Conservation (phyloP, 257 asterid species). For the Gynochthodes officinalis region DNA sequence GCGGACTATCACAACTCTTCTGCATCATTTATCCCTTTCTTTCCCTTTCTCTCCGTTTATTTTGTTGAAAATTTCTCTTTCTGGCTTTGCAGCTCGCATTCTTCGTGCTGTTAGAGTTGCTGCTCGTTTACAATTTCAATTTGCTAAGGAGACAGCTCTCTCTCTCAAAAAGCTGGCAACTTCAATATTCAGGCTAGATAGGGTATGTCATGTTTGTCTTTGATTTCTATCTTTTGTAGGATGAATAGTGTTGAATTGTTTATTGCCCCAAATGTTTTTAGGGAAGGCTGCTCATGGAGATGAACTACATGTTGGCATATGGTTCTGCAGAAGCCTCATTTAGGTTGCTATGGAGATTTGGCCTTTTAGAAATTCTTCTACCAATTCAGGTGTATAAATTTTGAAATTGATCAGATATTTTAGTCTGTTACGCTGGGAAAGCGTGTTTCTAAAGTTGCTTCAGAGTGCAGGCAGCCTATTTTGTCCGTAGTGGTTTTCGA, state of each 20-base stretch:
- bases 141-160: conserved; percentile 66
- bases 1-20: background rate
- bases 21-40: conserved; percentile 7
- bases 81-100: conserved; percentile 62
- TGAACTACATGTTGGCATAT: conserved; percentile 86
- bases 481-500: conserved; percentile 57
- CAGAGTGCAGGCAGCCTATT: conserved; percentile 71
- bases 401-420: background rate
- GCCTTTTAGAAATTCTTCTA: conserved; percentile 69
- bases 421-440: background rate
- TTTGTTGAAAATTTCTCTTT: background rate
- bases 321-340: conserved; percentile 88
- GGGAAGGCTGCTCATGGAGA: conserved; percentile 95
- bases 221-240: conserved; percentile 6
- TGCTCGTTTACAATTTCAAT: conserved; percentile 61
- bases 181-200: conserved; percentile 66
- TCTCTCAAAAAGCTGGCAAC: conserved; percentile 51
- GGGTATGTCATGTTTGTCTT: conserved; percentile 38
- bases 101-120: conserved; percentile 86
- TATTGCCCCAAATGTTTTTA: conserved; percentile 20
- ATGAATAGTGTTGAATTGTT: background rate
- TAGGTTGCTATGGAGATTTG: conserved; percentile 77
- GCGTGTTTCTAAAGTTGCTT: conserved; percentile 13
- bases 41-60: conserved; percentile 3
- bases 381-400: conserved; percentile 61